These are phyloP conservation scores for Melaleuca quinquenervia DNA, from an alignment of 345 rosid species.

Conservation along the genomic window DNA sequence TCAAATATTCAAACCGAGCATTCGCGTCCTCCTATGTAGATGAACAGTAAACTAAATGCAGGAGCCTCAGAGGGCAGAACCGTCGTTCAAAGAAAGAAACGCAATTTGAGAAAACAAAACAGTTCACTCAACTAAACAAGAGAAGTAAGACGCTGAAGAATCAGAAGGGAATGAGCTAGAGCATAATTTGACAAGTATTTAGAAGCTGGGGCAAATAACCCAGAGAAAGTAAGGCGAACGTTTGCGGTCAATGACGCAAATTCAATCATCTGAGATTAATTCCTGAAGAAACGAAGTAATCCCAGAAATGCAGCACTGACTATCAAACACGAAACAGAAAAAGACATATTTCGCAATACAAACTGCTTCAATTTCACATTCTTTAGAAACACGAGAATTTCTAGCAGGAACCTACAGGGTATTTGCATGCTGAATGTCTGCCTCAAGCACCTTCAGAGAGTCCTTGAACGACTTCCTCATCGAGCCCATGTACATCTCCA, in stretches of 20 bases:
- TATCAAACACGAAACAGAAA: not conserved
- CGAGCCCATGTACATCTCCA: not conserved
- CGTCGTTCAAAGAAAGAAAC: not conserved
- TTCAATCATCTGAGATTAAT: not conserved
- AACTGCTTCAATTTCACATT: not conserved
- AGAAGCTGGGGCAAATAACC: not conserved
- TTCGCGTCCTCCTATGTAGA: not conserved
- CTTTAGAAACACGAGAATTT: not conserved
- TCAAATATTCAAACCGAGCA: not conserved
- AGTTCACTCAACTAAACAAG: not conserved
- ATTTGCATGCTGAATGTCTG: conserved; percentile 15
- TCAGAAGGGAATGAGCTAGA: not conserved
- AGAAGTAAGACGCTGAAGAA: not conserved
- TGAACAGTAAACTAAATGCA: not conserved
- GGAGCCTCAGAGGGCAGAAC: not conserved
- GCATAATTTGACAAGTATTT: not conserved
- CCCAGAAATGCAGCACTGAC: not conserved
- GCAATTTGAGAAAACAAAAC: not conserved
- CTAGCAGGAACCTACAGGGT: conserved; percentile 3
- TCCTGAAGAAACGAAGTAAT: not conserved
- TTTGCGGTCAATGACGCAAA: not conserved
- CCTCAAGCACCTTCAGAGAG: conserved; percentile 10
- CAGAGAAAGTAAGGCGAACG: not conserved
- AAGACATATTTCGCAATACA: not conserved
- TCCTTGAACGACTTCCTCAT: conserved; percentile 12